Base-by-base conservation (phyloP, 768 basidiomycete species). In the Sarcomyxa edulis region DNA sequence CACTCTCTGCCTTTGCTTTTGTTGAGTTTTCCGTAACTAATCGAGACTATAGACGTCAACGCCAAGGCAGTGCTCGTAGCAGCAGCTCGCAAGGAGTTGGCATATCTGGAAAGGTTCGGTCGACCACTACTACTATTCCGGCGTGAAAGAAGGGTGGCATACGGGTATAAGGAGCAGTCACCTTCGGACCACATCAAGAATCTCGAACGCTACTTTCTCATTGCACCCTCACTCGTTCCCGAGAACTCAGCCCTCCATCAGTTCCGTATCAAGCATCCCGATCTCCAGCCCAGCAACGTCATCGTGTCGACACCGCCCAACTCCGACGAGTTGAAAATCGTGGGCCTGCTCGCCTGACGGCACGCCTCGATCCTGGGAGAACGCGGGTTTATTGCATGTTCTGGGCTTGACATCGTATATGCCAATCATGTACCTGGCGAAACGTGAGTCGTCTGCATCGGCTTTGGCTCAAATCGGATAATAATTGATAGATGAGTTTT, bases 311-410 rank as follows among this genome's bases (percentile, higher is more conserved):
- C 44, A 49, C 72, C 69, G 51, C 45, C 68, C 40, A n/a, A n/a
- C n/a, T n/a, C n/a, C n/a, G n/a, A n/a, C n/a, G 73, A 64, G 52
- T 56, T 40, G 48, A 33, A 66, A 26, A 43, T 76, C 52, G 56
- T 64, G 39, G 46, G 71, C 59, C 44, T 74, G 56, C 10, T 73
- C 39, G 72, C 74, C 65, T 75, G 71, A 73, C 73, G 75, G 61
- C 72, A 76, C 56, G 43, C 75, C 46, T 58, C 72, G 5, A 69
- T 77, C 60, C 63, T 76, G n/a, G n/a, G n/a, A n/a, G n/a, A n/a
- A n/a, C n/a, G n/a, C n/a, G n/a, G n/a, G n/a, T n/a, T n/a, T n/a
- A n/a, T n/a, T n/a, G n/a, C n/a, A n/a, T n/a, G n/a, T n/a, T n/a
- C n/a, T n/a, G n/a, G n/a, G n/a, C n/a, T n/a, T n/a, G n/a, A n/a